Evolutionary conservation across 139 green algal species (phyloP).

Genomic region (Chlamydomonas eustigma): DNA sequence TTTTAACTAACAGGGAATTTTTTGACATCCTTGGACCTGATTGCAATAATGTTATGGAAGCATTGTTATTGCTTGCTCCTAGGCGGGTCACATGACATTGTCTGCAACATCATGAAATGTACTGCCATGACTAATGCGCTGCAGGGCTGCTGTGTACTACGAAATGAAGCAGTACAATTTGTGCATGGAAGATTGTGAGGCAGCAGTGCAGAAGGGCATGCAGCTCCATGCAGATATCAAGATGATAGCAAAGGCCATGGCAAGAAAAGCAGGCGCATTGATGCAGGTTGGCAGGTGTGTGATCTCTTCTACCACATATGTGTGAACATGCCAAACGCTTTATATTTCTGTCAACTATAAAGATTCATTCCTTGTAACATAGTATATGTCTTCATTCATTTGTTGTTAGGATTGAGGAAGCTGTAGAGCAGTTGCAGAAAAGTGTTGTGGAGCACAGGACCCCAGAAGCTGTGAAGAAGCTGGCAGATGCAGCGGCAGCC

Average conservation of each 20-base stretch:
- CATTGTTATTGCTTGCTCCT: no score
- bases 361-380: no score
- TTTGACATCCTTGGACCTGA: no score
- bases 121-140: no score
- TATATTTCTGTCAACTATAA: no score
- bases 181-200: conserved; percentile 86
- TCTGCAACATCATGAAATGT: no score
- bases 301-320: no score
- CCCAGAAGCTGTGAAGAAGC: conserved; percentile 90
- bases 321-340: no score
- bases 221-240: conserved; percentile 82
- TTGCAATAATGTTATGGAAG: no score
- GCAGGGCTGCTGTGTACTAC: conserved; percentile 84
- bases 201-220: conserved; percentile 74
- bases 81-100: no score
- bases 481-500: conserved; percentile 86
- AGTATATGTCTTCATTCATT: no score
- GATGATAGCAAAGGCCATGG: conserved; percentile 81
- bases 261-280: conserved; percentile 86
- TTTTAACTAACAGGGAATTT: no score
- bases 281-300: conserved; percentile 60
- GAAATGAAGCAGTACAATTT: conserved; percentile 66
- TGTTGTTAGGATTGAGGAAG: conserved; percentile 66
- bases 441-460: conserved; percentile 91
- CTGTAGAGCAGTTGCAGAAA: conserved; percentile 83